Base-by-base conservation (phyloP, 352 stramenopile genomes). In the Globisporangium echinulatum region DNA sequence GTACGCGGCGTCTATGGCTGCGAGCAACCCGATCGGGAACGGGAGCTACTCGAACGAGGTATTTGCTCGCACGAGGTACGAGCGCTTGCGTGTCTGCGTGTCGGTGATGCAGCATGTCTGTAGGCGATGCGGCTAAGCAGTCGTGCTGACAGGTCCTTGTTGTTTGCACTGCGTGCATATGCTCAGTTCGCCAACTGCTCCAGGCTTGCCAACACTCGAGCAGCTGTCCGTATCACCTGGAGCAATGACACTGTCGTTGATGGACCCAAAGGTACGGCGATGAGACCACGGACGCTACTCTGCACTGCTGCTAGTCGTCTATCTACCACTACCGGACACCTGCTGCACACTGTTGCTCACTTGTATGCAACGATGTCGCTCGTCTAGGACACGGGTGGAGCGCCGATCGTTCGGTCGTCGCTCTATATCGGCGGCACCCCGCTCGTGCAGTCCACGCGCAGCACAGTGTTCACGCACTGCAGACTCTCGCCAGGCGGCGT, bases 321-420 rank as follows among this genome's bases (percentile, higher is more conserved):
- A 11, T 33, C 49, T 39, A 4, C n/a, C 0, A 40, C 19, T 11
- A 13, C 33, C 7, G 4, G 49, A 5, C 47, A 53, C 10, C 0
- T 5, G 5, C 43, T 59, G 37, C 4, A 48, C 13, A 42, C 7
- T n/a, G 25, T 2, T 33, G 25, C 14, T 47, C 40, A 19, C 42
- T 48, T 38, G 8, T 17, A 39, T 25, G 10, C n/a, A 5, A 13
- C 54, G 14, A 15, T 11, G 5, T 17, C 2, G 10, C 5, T 15
- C 5, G 43, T 7, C 43, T 33, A 84, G 77, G 63, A 85, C 53
- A 74, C 64, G 25, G 77, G 77, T 15, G 77, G 77, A 14, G 63
- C 40, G 0, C 58, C 68, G 0, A 74, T 87, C 52, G 58, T 63
- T 10, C 68, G 67, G 7, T 52, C 77, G 14, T 79, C 71, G 7